Conservation (phyloP, 2,329 filamentous ascomycete genomes). For the Aspergillus carbonarius region DNA sequence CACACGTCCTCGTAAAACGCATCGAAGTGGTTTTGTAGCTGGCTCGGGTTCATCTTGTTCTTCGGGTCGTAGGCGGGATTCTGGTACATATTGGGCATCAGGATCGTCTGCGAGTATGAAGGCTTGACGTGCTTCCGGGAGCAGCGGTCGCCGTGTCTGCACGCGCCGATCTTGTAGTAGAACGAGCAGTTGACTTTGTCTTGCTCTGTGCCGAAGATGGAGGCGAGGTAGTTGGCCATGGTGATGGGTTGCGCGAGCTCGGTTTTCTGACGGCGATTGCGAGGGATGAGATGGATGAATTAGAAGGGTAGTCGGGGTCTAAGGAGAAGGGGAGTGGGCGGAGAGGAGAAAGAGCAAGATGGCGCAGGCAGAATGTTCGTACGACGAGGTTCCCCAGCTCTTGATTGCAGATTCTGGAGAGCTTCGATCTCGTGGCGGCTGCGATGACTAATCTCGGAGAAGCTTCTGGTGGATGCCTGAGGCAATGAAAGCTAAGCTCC, state of each 20-base stretch:
- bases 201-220: constrained; percentile 99
- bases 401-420: constrained; percentile 38
- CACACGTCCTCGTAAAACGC: constrained; percentile 99
- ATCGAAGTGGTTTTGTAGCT: constrained; percentile 99
- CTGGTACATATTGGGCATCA: constrained; percentile 98
- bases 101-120: constrained; percentile 94
- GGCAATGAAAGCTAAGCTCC: constrained; percentile 2
- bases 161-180: constrained; percentile 99
- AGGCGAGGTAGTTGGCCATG: constrained; percentile 98
- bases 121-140: constrained; percentile 99
- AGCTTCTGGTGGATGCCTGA: constrained; percentile 19
- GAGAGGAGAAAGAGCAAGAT: constrained; percentile 4
- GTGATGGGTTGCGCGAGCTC: constrained; percentile 18
- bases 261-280: neutral
- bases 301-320: neutral
- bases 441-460: constrained; percentile 27
- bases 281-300: constrained; percentile 1
- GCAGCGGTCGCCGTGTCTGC: constrained; percentile 96
- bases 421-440: constrained; percentile 24
- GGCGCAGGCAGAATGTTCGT: constrained; percentile 4
- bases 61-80: constrained; percentile 97
- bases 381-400: constrained; percentile 17
- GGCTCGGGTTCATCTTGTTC: constrained; percentile 92
- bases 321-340: neutral
- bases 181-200: constrained; percentile 99